These are phyloP conservation scores for Aspergillus quadrilineatus DNA, from an alignment of 2,329 filamentous ascomycete genomes.

Conservation along the genomic window DNA sequence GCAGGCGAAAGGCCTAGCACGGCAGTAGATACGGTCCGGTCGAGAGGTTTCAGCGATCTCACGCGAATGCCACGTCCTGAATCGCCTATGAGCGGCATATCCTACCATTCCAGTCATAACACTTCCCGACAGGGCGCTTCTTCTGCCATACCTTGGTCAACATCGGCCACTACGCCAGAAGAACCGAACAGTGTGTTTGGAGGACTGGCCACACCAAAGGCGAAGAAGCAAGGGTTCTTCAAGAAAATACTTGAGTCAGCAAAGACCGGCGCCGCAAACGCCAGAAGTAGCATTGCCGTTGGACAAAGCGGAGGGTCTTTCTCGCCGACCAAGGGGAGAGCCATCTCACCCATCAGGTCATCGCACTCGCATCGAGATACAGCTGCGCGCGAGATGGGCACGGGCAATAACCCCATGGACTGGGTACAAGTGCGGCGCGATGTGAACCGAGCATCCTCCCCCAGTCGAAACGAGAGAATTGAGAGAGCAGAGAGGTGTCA, in stretches of 20 bases:
- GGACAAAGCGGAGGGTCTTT: slow-evolving; percentile 50
- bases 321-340: slow-evolving; percentile 52
- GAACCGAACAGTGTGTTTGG: slow-evolving; percentile 71
- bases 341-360: slow-evolving; percentile 42
- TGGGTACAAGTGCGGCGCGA: slow-evolving; percentile 98
- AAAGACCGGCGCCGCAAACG: slow-evolving; percentile 88
- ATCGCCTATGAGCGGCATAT: slow-evolving; percentile 69
- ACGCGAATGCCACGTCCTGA: slow-evolving; percentile 45
- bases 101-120: slow-evolving; percentile 85
- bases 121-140: slow-evolving; percentile 57
- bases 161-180: slow-evolving; percentile 47
- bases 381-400: slow-evolving; percentile 69
- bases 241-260: slow-evolving; percentile 93
- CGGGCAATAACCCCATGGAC: slow-evolving; percentile 61
- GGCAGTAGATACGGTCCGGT: slow-evolving; percentile 40
- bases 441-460: slow-evolving; percentile 89
- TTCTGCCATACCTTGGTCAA: slow-evolving; percentile 63
- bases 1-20: slow-evolving; percentile 46
- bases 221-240: slow-evolving; percentile 86
- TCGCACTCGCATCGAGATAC: slow-evolving; percentile 47
- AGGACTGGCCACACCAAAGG: slow-evolving; percentile 71
- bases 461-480: slow-evolving; percentile 81
- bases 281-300: slow-evolving; percentile 77
- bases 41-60: slow-evolving; percentile 40
- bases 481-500: slow-evolving; percentile 87